Percentiles rank a stretch among this genome's conserved stretches.
phyloP scores from a whole-genome alignment of 2,329 filamentous ascomycete genomes.

The Cladosporium sp. region DNA sequence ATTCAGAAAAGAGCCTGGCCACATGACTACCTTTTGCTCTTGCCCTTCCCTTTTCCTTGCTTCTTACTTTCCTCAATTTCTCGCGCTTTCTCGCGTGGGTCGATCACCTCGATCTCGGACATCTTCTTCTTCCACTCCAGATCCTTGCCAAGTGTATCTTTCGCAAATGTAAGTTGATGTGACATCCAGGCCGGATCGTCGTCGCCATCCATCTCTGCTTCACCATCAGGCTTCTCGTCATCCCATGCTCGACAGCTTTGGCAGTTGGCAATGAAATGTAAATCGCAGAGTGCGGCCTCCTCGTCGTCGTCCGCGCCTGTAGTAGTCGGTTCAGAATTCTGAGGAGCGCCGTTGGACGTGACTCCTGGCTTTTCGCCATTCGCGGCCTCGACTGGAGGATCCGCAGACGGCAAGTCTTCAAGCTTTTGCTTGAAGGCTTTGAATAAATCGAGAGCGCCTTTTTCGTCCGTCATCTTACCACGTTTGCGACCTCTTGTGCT shows the following conservation, averaged over 20 bases:
- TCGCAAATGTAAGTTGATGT: constrained; percentile 79
- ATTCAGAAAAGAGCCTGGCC: background rate
- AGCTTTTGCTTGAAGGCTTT: constrained; percentile 77
- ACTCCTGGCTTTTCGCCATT: constrained; percentile 9
- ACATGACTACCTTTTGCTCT: background rate
- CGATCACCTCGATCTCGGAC: constrained; percentile 84
- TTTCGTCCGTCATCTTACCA: constrained; percentile 48
- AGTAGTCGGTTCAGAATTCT: constrained; percentile 2
- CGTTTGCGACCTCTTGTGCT: constrained; percentile 69
- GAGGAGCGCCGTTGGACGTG: background rate
- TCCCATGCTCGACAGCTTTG: constrained; percentile 89
- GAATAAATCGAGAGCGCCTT: constrained; percentile 64
- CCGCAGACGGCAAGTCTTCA: constrained; percentile 39
- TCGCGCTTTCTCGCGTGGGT: constrained; percentile 43
- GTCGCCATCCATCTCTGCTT: constrained; percentile 53
- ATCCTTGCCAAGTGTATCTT: constrained; percentile 86
- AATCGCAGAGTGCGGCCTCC: constrained; percentile 75
- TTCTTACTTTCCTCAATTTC: constrained; percentile 23
- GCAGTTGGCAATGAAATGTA: constrained; percentile 94
- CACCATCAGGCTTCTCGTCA: constrained; percentile 55
- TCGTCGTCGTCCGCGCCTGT: constrained; percentile 51
- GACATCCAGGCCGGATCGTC: constrained; percentile 73
- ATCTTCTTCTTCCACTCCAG: constrained; percentile 85
- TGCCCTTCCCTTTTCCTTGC: constrained; percentile 17
- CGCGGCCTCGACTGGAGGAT: background rate